Base-by-base conservation (phyloP, 164 flowering plant genomes). In the Sextonia rubra region DNA sequence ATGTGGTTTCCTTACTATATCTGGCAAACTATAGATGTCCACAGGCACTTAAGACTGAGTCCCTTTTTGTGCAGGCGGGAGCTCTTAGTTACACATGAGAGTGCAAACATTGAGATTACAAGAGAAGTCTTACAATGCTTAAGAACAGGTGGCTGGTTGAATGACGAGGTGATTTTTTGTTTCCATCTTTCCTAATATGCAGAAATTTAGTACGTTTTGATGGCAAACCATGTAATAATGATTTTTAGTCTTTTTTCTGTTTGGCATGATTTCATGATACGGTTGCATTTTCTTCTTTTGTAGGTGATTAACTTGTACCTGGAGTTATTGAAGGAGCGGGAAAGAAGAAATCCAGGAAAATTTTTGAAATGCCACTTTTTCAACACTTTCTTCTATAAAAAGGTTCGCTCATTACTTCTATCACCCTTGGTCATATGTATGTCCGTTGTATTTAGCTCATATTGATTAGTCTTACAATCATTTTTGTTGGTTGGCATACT, bases 301-400 rank as follows among this genome's bases (percentile, higher is more conserved):
- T 76, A 95, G 99, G 99, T 93, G 75, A 91, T 95, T 66, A 95
- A 96, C 80, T 14, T 96, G 65, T 93, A 90, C 77, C 89, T 96
- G 66, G 99, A 89, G 73, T 80, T 96, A 75, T 80, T 96, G 83
- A 96, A 96, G 83, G 99, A 96, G 78, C 86, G 99, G 83, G 99
- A 96, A 78, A 84, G 69, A 6, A 87, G 97, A 82, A 89, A 90
- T 69, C 97, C 98, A 0, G 63, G 86, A 70, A 87, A 85, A 80
- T 93, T 87, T 73, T 79, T 96, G 84, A 90, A 85, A 75, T 96
- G 99, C 62, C 99, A 96, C 82, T 96, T 90, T 81, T 93, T 93
- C 82, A 96, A 80, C 82, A 93, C 98, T 24, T 96, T 96, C 77
- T 96, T 96, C 71, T 96, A 90, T 77, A 91, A 91, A 63, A 96